Base-by-base conservation (phyloP, 2,329 filamentous ascomycete species). In the Hypoxylon sp. region DNA sequence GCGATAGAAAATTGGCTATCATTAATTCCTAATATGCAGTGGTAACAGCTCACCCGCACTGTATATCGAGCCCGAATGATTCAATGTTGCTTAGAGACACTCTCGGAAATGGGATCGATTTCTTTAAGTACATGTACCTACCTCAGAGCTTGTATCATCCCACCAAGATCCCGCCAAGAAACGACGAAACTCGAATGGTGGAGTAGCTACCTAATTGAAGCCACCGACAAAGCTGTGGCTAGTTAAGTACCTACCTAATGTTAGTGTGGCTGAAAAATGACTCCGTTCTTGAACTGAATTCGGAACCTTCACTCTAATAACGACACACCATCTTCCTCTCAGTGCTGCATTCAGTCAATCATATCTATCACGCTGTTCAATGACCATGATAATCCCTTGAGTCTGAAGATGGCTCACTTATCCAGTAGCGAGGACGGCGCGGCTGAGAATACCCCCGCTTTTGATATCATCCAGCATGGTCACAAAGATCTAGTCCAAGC, bases 401-500 rank as follows among this genome's bases (percentile, higher is more conserved):
- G 24, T 33, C 24, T n/a, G 9, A 72, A 66, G 11, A 76, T 76
- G 73, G 65, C 74, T 63, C 68, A 63, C 54, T 50, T 60, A 53
- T 67, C 71, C 6, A 63, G 63, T 60, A 67, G 63, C 44, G 75
- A 76, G 52, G 62, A 68, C 26, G 65, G 39, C n/a, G 29, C 59
- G 13, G 57, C 65, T n/a, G 75, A 74, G 59, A 85, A 86, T 69
- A 83, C 81, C 74, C 78, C 82, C 26, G 79, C 80, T 51, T 87
- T 89, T 71, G 85, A 88, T 66, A 88, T 92, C 73, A 87, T 93
- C 75, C 87, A 90, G 67, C 90, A 94, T 78, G 91, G 91, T 74
- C 92, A 94, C 80, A 88, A 90, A 75, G 92, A 97, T 78, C 86
- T 96, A 48, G 92, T 97, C 57, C 90, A 94, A 71, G 91, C 93